phyloP scores from a whole-genome alignment of 306 rosid genomes.

The Canavalia gladiata region DNA sequence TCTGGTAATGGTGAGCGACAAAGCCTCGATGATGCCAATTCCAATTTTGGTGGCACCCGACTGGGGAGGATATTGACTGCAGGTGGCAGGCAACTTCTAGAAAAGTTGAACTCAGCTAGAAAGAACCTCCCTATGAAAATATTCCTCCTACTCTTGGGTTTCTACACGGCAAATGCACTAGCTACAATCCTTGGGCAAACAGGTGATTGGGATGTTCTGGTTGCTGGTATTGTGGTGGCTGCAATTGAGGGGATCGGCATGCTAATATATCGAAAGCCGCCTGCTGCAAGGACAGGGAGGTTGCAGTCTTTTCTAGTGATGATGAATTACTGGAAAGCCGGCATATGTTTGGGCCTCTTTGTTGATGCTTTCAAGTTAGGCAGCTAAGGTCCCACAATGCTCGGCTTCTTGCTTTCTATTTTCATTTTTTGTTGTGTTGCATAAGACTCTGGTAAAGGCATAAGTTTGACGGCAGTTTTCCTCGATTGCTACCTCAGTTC shows the following conservation, averaged over 20 bases:
- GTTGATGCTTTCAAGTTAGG: conserved; percentile 98
- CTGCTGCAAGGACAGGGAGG: conserved; percentile 66
- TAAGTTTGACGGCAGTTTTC: conserved; percentile 6
- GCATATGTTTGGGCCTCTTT: conserved; percentile 95
- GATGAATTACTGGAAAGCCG: conserved; percentile 97
- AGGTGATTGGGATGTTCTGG: conserved; percentile 97
- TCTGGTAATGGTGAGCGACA: conserved; percentile 74
- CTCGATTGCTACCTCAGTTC: conserved; percentile 35
- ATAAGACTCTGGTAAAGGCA: conserved; percentile 41
- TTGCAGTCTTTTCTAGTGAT: conserved; percentile 75
- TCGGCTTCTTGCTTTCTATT: conserved; percentile 6
- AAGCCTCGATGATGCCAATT: conserved; percentile 58
- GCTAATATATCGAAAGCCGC: conserved; percentile 82
- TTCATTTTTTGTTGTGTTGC: conserved; percentile 19
- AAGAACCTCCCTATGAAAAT: conserved; percentile 88
- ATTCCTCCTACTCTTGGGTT: conserved; percentile 92
- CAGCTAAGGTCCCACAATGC: conserved; percentile 57
- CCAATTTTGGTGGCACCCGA: conserved; percentile 81
- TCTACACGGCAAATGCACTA: conserved; percentile 96
- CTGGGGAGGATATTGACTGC: conserved; percentile 89
- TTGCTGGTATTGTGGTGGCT: conserved; percentile 94
- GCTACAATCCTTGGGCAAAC: conserved; percentile 99
- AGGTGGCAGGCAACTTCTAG: conserved; percentile 84
- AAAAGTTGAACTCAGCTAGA: conserved; percentile 84
- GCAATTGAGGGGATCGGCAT: conserved; percentile 95